A percentile compares a stretch with the other conserved stretches of the same genome.
These are phyloP conservation scores for Geotrichum histeridarum DNA, from an alignment of 1,139 yeast species.

Conservation along the genomic window DNA sequence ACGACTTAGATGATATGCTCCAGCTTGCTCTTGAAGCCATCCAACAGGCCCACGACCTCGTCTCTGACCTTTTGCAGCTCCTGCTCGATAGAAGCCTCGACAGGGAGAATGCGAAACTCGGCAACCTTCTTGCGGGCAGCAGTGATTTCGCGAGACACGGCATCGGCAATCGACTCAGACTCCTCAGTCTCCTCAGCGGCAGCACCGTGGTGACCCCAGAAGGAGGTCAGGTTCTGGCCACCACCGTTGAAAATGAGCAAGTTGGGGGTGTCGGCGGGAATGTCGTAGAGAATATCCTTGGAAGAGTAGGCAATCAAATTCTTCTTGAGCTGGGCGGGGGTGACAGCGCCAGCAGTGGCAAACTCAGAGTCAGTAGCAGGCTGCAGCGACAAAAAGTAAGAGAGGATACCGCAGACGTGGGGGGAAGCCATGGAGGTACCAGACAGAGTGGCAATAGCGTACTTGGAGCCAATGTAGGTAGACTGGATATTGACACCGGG, in stretches of 20 bases:
- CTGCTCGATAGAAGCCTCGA: conserved; percentile 22
- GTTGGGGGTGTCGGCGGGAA: conserved; percentile 84
- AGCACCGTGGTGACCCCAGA: conserved; percentile 47
- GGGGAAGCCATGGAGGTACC: conserved; percentile 99
- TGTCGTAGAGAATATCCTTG: conserved; percentile 57
- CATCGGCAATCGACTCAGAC: conserved; percentile 24
- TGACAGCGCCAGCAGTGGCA: conserved; percentile 52
- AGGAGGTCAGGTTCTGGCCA: conserved; percentile 68
- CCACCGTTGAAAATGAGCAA: conserved; percentile 90
- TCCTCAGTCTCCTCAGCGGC: conserved; percentile 19
- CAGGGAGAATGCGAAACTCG: conserved; percentile 26
- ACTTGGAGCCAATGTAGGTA: conserved; percentile 74
- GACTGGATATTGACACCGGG: conserved; percentile 54
- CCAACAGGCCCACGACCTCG: conserved; percentile 26
- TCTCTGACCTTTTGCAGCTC: conserved; percentile 25
- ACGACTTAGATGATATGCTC: neutral
- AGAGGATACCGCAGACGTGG: conserved; percentile 78
- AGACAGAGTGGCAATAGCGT: conserved; percentile 83
- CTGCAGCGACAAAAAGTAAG: conserved; percentile 87
- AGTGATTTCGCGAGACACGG: conserved; percentile 24
- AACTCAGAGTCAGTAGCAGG: conserved; percentile 79
- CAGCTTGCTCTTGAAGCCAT: conserved; percentile 21
- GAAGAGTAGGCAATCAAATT: conserved; percentile 79
- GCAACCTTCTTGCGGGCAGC: conserved; percentile 10
- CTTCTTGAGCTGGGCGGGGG: conserved; percentile 86